Evolutionary conservation across 2,329 filamentous ascomycete genomes (phyloP).

Genomic region (Colletotrichum zoysiae): DNA sequence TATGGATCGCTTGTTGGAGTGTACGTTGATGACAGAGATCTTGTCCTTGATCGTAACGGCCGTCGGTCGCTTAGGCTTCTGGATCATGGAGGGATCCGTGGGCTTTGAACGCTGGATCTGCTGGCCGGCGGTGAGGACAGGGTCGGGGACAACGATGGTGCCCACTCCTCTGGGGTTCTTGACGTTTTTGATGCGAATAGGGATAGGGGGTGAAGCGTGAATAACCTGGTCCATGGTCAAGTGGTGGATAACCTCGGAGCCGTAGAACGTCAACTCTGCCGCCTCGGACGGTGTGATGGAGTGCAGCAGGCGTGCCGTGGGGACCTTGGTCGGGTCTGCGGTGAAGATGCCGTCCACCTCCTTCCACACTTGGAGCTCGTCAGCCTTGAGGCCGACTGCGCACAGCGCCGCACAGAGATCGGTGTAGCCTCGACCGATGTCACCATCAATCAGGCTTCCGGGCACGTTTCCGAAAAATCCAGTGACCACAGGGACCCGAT

Average conservation of each 20-base stretch:
- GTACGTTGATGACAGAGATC: slow-evolving; percentile 97
- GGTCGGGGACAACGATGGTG: slow-evolving; percentile 86
- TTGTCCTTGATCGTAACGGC: slow-evolving; percentile 98
- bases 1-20: slow-evolving; percentile 96
- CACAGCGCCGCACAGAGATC: slow-evolving; percentile 94
- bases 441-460: slow-evolving; percentile 86
- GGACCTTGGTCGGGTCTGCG: slow-evolving; percentile 87
- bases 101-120: slow-evolving; percentile 68
- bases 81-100: slow-evolving; percentile 56
- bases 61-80: slow-evolving; percentile 80
- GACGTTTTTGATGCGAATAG: slow-evolving; percentile 92
- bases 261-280: slow-evolving; percentile 94
- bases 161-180: slow-evolving; percentile 85
- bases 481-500: slow-evolving; percentile 82
- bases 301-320: slow-evolving; percentile 88
- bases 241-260: slow-evolving; percentile 97
- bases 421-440: slow-evolving; percentile 95
- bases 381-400: slow-evolving; percentile 87
- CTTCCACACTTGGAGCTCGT: slow-evolving; percentile 98
- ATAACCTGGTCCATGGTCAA: slow-evolving; percentile 98
- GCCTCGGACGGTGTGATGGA: slow-evolving; percentile 95
- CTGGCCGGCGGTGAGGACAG: slow-evolving; percentile 64
- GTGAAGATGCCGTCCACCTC: slow-evolving; percentile 97
- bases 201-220: slow-evolving; percentile 81
- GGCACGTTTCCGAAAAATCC: slow-evolving; percentile 97